A percentile compares a stretch with the other conserved stretches of the same genome.
These are phyloP conservation scores for Phycomyces blakesleeanus DNA, from an alignment of 192 early-diverging fungal genomes.

Conservation along the genomic window DNA sequence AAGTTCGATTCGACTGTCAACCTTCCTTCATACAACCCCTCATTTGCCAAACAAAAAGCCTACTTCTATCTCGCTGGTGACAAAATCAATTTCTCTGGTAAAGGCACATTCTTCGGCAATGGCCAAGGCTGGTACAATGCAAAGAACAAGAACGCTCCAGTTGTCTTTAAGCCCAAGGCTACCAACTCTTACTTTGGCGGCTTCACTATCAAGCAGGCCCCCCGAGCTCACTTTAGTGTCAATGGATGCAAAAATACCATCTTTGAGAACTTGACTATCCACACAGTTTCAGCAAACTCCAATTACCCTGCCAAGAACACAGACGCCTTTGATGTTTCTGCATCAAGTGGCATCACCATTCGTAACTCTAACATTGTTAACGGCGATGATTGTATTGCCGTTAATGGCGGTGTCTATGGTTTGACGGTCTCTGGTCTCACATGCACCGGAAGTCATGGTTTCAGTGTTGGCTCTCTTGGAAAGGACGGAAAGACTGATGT, in stretches of 20 bases:
- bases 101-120: conserved; percentile 19
- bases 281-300: conserved; percentile 16
- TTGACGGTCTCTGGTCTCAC: conserved; percentile 37
- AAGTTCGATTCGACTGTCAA: conserved; percentile 18
- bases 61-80: conserved; percentile 19
- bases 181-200: conserved; percentile 21
- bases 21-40: conserved; percentile 1
- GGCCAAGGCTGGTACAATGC: conserved; percentile 25
- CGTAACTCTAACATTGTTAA: conserved; percentile 34
- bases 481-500: conserved; percentile 13
- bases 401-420: conserved; percentile 42
- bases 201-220: conserved; percentile 20
- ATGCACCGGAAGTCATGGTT: conserved; percentile 32
- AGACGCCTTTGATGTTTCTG: conserved; percentile 37
- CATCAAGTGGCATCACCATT: conserved; percentile 34
- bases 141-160: conserved; percentile 15
- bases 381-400: conserved; percentile 49
- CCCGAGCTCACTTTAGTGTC: conserved; percentile 20
- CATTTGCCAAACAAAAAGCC: conserved; percentile 6
- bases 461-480: conserved; percentile 19
- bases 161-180: conserved; percentile 7
- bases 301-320: conserved; percentile 40
- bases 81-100: conserved; percentile 9
- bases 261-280: conserved; percentile 10
- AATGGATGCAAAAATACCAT: conserved; percentile 11